These are phyloP conservation scores for Whalleya microplaca DNA, from an alignment of 2,329 filamentous ascomycete species.

Conservation along the genomic window DNA sequence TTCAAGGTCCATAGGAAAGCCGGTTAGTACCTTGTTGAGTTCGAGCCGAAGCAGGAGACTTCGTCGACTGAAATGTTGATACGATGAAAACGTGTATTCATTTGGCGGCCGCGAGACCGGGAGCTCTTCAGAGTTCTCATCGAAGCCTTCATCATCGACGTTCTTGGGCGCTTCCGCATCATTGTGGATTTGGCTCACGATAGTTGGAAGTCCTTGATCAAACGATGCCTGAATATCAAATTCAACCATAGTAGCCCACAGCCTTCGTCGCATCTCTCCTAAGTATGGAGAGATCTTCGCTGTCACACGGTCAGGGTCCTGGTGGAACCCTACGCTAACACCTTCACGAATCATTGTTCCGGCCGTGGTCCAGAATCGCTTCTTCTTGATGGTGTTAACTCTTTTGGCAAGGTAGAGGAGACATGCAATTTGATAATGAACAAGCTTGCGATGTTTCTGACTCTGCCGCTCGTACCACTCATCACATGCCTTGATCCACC, in stretches of 20 bases:
- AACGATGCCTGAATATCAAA: conserved; percentile 66
- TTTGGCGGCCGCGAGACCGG: conserved; percentile 54
- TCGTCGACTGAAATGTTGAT: conserved; percentile 60
- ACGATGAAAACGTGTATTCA: conserved; percentile 63
- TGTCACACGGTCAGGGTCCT: conserved; percentile 59
- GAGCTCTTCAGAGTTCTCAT: conserved; percentile 54
- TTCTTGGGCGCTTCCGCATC: conserved; percentile 60
- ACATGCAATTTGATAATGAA: conserved; percentile 64
- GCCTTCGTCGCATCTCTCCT: conserved; percentile 63
- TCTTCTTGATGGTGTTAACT: conserved; percentile 67
- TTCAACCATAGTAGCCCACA: conserved; percentile 65
- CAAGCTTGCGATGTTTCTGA: conserved; percentile 62
- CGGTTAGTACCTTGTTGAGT: conserved; percentile 59
- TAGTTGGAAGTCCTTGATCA: conserved; percentile 62
- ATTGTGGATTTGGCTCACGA: conserved; percentile 60
- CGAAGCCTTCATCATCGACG: conserved; percentile 61
- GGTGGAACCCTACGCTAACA: conserved; percentile 62
- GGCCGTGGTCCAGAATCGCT: conserved; percentile 63
- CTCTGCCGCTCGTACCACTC: conserved; percentile 59
- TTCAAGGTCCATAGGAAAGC: conserved; percentile 57
- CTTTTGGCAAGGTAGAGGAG: conserved; percentile 64
- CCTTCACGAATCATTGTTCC: conserved; percentile 61
- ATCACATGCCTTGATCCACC: conserved; percentile 60
- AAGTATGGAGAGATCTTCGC: conserved; percentile 61
- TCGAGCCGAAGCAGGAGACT: conserved; percentile 61